Evolutionary conservation across 345 rosid species (phyloP).

Genomic region (Gossypium mustelinum): DNA sequence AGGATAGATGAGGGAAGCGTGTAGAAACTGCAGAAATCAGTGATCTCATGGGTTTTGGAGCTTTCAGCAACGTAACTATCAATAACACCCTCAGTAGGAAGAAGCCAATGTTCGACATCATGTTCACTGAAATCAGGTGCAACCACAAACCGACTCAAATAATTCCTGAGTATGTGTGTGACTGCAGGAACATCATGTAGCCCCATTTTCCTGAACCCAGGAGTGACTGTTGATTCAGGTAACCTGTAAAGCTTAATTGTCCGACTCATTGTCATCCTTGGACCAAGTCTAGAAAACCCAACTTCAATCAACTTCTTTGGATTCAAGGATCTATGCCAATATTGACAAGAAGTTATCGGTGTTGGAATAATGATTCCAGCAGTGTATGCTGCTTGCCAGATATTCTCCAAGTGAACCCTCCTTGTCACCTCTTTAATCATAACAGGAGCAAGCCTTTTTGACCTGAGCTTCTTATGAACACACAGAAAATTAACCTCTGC

Average conservation of each 20-base stretch:
- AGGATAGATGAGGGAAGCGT: conserved; percentile 85
- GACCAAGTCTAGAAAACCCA: conserved; percentile 87
- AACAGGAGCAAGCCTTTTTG: conserved; percentile 92
- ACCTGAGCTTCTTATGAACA: conserved; percentile 90
- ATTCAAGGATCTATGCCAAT: conserved; percentile 95
- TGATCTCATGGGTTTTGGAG: conserved; percentile 72
- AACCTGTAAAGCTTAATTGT: conserved; percentile 78
- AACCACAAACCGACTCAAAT: conserved; percentile 66
- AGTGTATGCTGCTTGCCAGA: conserved; percentile 95
- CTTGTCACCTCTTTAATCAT: conserved; percentile 94
- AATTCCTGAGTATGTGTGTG: conserved; percentile 61
- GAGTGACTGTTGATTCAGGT: conserved; percentile 64
- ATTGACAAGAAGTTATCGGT: conserved; percentile 78
- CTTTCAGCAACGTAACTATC: conserved; percentile 82
- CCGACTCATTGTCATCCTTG: conserved; percentile 95
- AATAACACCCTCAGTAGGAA: conserved; percentile 72
- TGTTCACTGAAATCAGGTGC: conserved; percentile 81
- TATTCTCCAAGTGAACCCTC: conserved; percentile 85
- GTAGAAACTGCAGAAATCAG: conserved; percentile 92
- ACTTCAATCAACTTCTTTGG: conserved; percentile 95
- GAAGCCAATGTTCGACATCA: conserved; percentile 91
- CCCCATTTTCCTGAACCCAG: conserved; percentile 87
- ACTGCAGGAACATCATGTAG: conserved; percentile 80
- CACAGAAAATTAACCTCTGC: conserved; percentile 92
- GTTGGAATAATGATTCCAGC: conserved; percentile 94